Evolutionary conservation across 108 stramenopile species (phyloP), one percentile per base, ranked within the genome.

Genomic region (Cyclotella cryptica): DNA sequence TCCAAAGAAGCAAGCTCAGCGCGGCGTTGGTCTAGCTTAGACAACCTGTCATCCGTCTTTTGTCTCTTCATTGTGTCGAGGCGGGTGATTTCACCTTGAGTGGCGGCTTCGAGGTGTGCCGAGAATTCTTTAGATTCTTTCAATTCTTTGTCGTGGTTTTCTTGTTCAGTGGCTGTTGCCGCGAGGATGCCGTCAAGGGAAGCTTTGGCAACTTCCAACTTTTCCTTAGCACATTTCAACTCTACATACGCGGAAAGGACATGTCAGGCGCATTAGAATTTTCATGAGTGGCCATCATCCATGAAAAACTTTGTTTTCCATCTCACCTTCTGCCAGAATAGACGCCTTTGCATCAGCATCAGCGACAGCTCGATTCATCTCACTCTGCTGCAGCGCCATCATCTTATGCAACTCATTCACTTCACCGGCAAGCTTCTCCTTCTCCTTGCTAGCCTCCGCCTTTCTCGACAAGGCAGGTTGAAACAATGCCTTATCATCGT

Each of bases 381-480:
- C 41, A 51, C 52, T 40, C 47, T 63, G 70, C 40, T 39, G 28
- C 26, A 45, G 42, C 27, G 53, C 40, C 21, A 72, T 65, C 66
- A 51, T 9, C 59, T 67, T 80, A 22, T 80, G 79, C 54, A 73
- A 51, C 45, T 51, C 66, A 39, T 43, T 66, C 12, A 69, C 72
- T 66, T 80, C 65, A 7, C 59, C 41, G 8, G 75, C 82, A 55
- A 83, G 82, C 51, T 55, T 45, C 42, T 83, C 82, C 52, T 77
- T 83, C 59, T 77, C 75, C 71, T 77, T 83, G 58, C 76, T 83
- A 45, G 82, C 82, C 44, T 69, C 60, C 14, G 71, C 47, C 57
- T 62, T 83, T 62, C 71, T 72, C 22, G 49, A 30, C 1, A 61
- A 45, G 14, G 82, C 82, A 19, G 71, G 71, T 28, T 72, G 35